Evolutionary conservation across 805 yeast genomes (phyloP), one percentile per base, ranked within the genome.

Genomic region (Priceomyces carsonii): DNA sequence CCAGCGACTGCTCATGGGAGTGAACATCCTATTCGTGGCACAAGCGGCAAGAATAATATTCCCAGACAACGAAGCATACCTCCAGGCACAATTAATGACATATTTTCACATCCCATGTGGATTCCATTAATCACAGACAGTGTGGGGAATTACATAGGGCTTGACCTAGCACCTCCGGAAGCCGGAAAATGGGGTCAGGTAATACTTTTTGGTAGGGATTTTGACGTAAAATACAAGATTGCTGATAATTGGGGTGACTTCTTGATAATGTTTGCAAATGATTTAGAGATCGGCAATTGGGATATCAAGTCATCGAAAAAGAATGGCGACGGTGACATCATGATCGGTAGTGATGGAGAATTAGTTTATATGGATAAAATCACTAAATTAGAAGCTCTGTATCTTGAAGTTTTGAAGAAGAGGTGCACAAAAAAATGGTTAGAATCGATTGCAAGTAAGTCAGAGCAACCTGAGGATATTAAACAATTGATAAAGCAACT

Each of bases 241-340:
- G 95, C 97, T 13, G 77, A 79, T 33, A 84, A 83, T 37, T 91
- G 95, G 82, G 95, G 95, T 12, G 93, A 85, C 51, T 93, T 93
- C 58, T 63, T 91, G 35, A 67, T 89, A 36, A 73, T 75, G 33
- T 82, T 89, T 56, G 95, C 90, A 18, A 87, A 88, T 47, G 97
- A 91, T 57, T 67, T 91, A 38, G 96, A 90, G 56, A 73, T 69
- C 33, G 95, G 95, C 8, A 84, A 83, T 55, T 87, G 85, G 75
- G 75, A 71, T 26, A 69, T 91, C 35, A 80, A 80, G 48, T 88
- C 82, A 17, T 52, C 50, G 41, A 24, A 48, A 43, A 47, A 59
- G 32, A 60, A 63, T 32, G 24, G 15, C 17, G 45, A 53, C 31
- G 64, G 61, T 50, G 86, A 85, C 49, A 74, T 83, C 48, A 71